These are phyloP conservation scores for Pterocarpus santalinus DNA, from an alignment of 306 rosid species.

Conservation along the genomic window DNA sequence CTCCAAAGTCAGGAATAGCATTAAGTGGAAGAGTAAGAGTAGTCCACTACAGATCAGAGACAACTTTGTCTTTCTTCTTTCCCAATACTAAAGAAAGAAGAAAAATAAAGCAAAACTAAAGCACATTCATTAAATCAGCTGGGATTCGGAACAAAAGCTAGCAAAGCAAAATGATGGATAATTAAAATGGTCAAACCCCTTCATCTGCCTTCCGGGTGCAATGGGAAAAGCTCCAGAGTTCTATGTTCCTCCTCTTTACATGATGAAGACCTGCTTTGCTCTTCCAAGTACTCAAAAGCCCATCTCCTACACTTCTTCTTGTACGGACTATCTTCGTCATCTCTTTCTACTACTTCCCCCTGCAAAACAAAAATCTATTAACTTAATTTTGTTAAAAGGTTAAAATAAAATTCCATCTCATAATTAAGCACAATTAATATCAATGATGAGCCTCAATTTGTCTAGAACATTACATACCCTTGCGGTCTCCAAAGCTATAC, in stretches of 20 bases:
- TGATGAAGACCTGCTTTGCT: constrained; percentile 35
- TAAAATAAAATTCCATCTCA: no score
- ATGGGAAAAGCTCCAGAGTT: constrained; percentile 91
- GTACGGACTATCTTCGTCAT: constrained; percentile 73
- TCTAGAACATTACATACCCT: constrained; percentile 40
- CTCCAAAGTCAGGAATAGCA: constrained; percentile 58
- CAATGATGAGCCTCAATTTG: no score
- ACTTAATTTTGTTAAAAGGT: neutral
- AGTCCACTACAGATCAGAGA: constrained; percentile 55
- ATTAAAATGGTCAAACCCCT: constrained; percentile 44
- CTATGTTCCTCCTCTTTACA: constrained; percentile 62
- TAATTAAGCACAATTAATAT: no score
- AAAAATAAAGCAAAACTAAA: constrained; percentile 58
- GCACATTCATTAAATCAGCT: constrained; percentile 44
- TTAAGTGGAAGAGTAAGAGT: constrained; percentile 54
- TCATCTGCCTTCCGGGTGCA: constrained; percentile 91
- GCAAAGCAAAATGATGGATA: constrained; percentile 19
- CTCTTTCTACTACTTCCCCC: constrained; percentile 61
- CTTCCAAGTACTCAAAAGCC: constrained; percentile 72
- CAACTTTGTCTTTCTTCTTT: constrained; percentile 79
- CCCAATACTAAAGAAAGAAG: constrained; percentile 68
- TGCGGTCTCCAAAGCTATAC: constrained; percentile 46
- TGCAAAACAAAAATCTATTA: constrained; percentile 8
- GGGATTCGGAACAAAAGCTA: constrained; percentile 42
- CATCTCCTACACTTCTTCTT: constrained; percentile 83